phyloP scores from a whole-genome alignment of 371 early-diverging fungal species.

The Actinomortierella wolfii region DNA sequence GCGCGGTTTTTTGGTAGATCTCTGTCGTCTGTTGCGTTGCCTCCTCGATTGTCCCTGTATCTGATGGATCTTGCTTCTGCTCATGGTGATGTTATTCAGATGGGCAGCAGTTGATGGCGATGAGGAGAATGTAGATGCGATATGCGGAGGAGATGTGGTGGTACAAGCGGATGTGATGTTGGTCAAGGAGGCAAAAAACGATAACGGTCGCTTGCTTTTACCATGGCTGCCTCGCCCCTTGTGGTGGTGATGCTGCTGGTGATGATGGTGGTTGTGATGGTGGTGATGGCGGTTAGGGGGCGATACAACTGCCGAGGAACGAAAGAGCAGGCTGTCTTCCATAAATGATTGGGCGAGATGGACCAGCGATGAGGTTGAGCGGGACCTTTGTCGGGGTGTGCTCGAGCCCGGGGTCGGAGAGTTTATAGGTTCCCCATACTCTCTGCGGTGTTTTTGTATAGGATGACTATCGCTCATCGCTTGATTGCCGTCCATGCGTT shows the following conservation, averaged over 20 bases:
- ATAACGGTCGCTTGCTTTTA: slow-evolving; percentile 5
- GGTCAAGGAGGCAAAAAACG: slow-evolving; percentile 16
- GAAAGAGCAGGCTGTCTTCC: slow-evolving; percentile 1
- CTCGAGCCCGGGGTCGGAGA: not conserved
- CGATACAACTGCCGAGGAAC: not conserved
- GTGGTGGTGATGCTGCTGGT: not conserved
- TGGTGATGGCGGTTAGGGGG: slow-evolving; percentile 1
- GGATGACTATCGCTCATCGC: not conserved
- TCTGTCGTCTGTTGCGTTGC: too few species aligned
- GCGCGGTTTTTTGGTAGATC: slow-evolving; percentile 12
- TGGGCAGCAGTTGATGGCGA: slow-evolving; percentile 18
- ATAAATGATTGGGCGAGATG: slow-evolving; percentile 1
- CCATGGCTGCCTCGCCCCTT: not conserved
- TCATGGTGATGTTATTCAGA: slow-evolving; percentile 12
- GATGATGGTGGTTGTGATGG: not conserved
- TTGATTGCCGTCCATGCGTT: slow-evolving; percentile 4
- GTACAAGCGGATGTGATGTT: not conserved
- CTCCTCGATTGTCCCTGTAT: slow-evolving; percentile 10
- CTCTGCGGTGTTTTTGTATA: slow-evolving; percentile 6
- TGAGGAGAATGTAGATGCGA: slow-evolving; percentile 25
- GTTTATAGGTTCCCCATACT: slow-evolving; percentile 7
- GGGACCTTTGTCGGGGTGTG: slow-evolving; percentile 20
- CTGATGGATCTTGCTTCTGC: slow-evolving; percentile 14
- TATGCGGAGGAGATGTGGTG: slow-evolving; percentile 6
- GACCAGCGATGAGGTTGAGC: slow-evolving; percentile 18